These are phyloP conservation scores for Euphorbia pulcherrima DNA, from an alignment of 345 rosid species.

Conservation along the genomic window DNA sequence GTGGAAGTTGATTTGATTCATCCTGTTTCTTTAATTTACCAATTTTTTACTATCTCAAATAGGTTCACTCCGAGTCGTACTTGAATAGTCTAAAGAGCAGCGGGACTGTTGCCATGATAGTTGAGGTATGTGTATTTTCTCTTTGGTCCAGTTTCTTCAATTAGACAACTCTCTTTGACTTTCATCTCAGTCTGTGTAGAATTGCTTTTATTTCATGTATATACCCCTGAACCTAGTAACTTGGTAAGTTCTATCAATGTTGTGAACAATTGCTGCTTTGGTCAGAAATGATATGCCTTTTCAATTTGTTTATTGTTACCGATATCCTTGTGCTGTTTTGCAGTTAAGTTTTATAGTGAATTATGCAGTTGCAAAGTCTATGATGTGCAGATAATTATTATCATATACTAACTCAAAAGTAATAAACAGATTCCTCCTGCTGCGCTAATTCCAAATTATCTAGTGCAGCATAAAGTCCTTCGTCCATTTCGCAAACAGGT, in stretches of 20 bases:
- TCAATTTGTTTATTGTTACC: background rate
- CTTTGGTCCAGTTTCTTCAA: slow-evolving; percentile 4
- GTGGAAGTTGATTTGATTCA: background rate
- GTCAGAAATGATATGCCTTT: background rate
- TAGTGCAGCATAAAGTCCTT: slow-evolving; percentile 77
- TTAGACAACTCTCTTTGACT: background rate
- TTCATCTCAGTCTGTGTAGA: background rate
- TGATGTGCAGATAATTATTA: background rate
- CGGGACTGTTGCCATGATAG: slow-evolving; percentile 61
- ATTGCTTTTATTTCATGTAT: background rate
- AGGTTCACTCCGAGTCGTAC: slow-evolving; percentile 82
- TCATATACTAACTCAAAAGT: slow-evolving; percentile 14
- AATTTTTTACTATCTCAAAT: slow-evolving; percentile 11
- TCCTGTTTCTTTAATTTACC: background rate
- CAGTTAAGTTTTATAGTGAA: background rate
- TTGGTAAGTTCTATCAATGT: background rate
- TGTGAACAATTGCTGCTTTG: background rate
- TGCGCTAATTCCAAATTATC: slow-evolving; percentile 68
- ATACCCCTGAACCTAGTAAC: background rate
- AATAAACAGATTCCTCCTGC: slow-evolving; percentile 73
- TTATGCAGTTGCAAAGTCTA: background rate
- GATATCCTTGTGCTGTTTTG: background rate
- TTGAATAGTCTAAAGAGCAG: slow-evolving; percentile 76
- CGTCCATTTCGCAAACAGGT: slow-evolving; percentile 84
- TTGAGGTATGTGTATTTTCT: slow-evolving; percentile 49